Percentiles rank a stretch among this genome's conserved stretches.
Conservation (phyloP, 805 yeast species). For the Starmerella sp. region DNA sequence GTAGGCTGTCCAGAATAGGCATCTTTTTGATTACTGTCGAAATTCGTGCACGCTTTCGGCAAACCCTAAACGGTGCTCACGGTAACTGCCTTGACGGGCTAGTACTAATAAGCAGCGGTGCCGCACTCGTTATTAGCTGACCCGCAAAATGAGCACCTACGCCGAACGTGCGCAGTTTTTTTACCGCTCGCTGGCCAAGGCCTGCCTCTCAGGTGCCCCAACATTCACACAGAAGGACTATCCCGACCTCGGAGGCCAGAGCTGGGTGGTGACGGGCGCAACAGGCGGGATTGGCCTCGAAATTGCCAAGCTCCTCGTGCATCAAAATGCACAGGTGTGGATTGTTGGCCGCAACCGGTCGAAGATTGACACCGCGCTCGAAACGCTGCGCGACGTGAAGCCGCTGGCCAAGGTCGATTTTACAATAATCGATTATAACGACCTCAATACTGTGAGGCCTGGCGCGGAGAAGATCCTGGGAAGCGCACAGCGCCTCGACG, state of each 20-base stretch:
- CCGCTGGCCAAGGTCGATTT: constrained; percentile 21
- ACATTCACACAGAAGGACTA: constrained; percentile 8
- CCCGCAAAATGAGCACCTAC: background rate
- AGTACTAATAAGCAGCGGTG: no score
- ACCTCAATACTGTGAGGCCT: constrained; percentile 21
- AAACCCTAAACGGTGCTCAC: no score
- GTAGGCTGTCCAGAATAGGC: no score
- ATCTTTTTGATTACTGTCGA: no score
- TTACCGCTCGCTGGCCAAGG: background rate
- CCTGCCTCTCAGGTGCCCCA: background rate
- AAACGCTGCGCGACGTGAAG: constrained; percentile 23
- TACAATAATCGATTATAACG: constrained; percentile 20
- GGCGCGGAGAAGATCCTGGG: constrained; percentile 16
- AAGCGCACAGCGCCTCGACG: constrained; percentile 15
- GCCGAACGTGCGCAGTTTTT: background rate
- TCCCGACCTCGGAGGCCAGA: constrained; percentile 31
- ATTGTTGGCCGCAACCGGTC: constrained; percentile 31
- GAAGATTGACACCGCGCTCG: constrained; percentile 29
- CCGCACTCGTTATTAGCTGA: no score
- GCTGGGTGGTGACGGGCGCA: constrained; percentile 24
- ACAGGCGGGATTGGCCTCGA: constrained; percentile 22
- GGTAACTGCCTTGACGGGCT: no score
- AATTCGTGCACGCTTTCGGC: no score
- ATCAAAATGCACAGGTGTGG: constrained; percentile 29
- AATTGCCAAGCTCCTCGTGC: constrained; percentile 9